phyloP scores from a whole-genome alignment of 2,329 filamentous ascomycete species.

The Cucurbitaria berberidis region DNA sequence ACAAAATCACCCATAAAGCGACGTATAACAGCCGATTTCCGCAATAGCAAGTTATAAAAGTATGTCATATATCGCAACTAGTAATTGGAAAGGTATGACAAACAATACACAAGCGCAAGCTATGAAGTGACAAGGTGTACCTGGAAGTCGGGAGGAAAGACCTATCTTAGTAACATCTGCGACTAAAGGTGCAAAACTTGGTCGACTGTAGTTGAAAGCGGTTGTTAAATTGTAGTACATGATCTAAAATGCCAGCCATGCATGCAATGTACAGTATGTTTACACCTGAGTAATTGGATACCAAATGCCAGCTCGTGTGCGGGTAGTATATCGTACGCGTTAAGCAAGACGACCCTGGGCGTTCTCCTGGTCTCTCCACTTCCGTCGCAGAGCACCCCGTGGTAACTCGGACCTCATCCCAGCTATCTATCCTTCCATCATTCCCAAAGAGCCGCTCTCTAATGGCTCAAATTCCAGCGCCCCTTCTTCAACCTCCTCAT shows the following conservation, averaged over 20 bases:
- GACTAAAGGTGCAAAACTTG: background rate
- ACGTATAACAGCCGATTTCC: too few relatives aligned
- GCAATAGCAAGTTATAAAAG: too few relatives aligned
- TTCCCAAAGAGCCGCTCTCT: too few relatives aligned
- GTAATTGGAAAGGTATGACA: too few relatives aligned
- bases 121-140: background rate
- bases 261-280: constrained; percentile 16
- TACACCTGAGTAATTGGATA: background rate
- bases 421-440: too few relatives aligned
- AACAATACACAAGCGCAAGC: too few relatives aligned
- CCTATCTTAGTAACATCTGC: background rate
- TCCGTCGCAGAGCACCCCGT: too few relatives aligned
- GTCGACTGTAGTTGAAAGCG: background rate
- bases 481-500: constrained; percentile 62
- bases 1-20: too few relatives aligned
- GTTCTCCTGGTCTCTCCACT: too few relatives aligned
- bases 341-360: background rate
- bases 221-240: background rate
- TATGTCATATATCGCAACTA: too few relatives aligned
- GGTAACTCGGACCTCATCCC: too few relatives aligned
- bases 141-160: background rate
- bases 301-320: background rate
- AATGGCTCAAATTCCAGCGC: constrained; percentile 51
- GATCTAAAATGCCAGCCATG: background rate
- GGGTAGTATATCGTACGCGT: background rate